A percentile compares a stretch with the other conserved stretches of the same genome.
phyloP scores from a whole-genome alignment of 257 asterid species.

The Leptodermis oblonga region DNA sequence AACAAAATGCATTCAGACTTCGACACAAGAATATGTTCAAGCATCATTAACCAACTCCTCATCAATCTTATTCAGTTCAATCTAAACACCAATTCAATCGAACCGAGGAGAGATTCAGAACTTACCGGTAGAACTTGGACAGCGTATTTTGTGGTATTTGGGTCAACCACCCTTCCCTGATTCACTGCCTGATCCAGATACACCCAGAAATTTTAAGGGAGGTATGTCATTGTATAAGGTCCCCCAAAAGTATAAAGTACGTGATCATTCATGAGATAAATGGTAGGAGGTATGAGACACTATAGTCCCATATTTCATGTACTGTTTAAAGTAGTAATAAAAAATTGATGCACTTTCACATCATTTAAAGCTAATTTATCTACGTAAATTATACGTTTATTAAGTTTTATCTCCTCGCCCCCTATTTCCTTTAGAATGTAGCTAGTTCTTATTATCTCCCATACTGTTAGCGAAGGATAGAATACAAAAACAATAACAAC shows the following conservation, averaged over 20 bases:
- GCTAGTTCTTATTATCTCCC: too few relatives aligned
- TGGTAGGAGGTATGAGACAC: not conserved
- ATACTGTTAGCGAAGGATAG: too few relatives aligned
- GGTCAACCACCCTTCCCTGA: not conserved
- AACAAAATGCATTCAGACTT: too few relatives aligned
- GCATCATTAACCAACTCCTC: not conserved
- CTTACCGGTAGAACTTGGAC: conserved; percentile 7
- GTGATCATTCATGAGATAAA: not conserved
- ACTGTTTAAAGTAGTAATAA: not conserved
- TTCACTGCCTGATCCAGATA: not conserved
- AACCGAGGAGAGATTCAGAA: not conserved
- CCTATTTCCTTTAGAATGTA: not conserved
- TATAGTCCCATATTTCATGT: not conserved
- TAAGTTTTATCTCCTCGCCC: not conserved
- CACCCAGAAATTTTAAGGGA: not conserved
- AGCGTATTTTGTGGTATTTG: not conserved
- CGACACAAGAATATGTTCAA: not conserved
- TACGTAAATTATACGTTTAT: too few relatives aligned
- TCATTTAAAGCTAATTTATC: not conserved
- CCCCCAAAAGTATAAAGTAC: conserved; percentile 8
- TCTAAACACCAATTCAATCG: not conserved
- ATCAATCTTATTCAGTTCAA: not conserved
- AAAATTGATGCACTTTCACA: not conserved
- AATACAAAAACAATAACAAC: too few relatives aligned
- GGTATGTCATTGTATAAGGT: not conserved